phyloP scores from a whole-genome alignment of 2,329 filamentous ascomycete genomes.

The Neurospora sp. region DNA sequence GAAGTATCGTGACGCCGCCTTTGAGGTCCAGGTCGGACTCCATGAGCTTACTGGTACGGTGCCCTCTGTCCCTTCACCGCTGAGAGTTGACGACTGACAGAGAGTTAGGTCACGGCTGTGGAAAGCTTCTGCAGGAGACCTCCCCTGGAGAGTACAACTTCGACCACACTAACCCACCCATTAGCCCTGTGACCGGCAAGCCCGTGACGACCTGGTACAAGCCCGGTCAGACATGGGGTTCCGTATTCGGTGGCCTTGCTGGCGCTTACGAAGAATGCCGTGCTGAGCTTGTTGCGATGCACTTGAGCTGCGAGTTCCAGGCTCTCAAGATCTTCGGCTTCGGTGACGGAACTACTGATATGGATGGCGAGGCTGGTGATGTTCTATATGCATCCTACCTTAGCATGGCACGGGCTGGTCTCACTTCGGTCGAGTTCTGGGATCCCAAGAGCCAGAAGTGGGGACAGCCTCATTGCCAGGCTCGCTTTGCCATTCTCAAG shows the following conservation, averaged over 20 bases:
- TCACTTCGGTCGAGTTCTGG: slow-evolving; percentile 87
- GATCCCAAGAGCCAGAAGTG: slow-evolving; percentile 84
- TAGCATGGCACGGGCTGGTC: slow-evolving; percentile 86
- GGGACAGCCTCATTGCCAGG: slow-evolving; percentile 89
- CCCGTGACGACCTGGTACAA: slow-evolving; percentile 85
- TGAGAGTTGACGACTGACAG: slow-evolving; percentile 3
- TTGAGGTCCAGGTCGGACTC: slow-evolving; percentile 92
- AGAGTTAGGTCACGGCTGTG: slow-evolving; percentile 67
- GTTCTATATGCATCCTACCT: slow-evolving; percentile 84
- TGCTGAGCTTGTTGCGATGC: slow-evolving; percentile 90
- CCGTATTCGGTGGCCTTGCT: slow-evolving; percentile 79
- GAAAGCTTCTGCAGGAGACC: slow-evolving; percentile 88
- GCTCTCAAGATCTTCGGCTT: slow-evolving; percentile 89
- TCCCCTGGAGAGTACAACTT: slow-evolving; percentile 79
- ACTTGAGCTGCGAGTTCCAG: slow-evolving; percentile 76
- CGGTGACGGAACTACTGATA: slow-evolving; percentile 64
- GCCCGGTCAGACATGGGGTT: slow-evolving; percentile 89
- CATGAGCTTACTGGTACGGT: slow-evolving; percentile 62
- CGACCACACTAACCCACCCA: slow-evolving; percentile 68
- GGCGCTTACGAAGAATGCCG: slow-evolving; percentile 91
- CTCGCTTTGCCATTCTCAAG: slow-evolving; percentile 77
- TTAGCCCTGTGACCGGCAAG: slow-evolving; percentile 69
- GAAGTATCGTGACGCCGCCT: slow-evolving; percentile 75
- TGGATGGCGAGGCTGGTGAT: slow-evolving; percentile 70
- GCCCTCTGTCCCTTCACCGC: not conserved